Percentiles rank a stretch among this genome's conserved stretches.
Evolutionary conservation across 225 moss, liverwort and hornwort species (phyloP).

Genomic region (Climacium dendroides): DNA sequence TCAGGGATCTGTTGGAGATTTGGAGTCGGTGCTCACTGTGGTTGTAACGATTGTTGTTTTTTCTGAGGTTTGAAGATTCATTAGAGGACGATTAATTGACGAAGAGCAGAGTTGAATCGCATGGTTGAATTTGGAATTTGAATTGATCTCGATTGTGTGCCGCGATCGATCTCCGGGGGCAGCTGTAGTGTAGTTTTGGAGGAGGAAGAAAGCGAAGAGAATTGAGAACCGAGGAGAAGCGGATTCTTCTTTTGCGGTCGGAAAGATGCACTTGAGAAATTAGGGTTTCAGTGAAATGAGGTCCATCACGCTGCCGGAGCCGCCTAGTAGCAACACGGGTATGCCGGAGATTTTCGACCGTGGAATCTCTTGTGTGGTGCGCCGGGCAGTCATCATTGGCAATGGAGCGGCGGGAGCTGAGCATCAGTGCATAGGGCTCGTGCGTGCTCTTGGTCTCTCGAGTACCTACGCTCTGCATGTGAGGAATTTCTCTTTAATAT

Average conservation of each 20-base stretch:
- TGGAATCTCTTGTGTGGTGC: constrained; percentile 75
- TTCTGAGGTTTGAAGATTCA: background rate
- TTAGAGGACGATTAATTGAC: background rate
- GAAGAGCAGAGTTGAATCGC: background rate
- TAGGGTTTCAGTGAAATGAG: constrained; percentile 55
- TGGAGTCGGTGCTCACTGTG: background rate
- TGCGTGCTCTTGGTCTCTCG: constrained; percentile 73
- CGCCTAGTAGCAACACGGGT: constrained; percentile 55
- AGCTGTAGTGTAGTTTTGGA: background rate
- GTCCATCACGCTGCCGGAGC: constrained; percentile 85
- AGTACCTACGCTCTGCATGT: constrained; percentile 58
- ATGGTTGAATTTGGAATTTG: background rate
- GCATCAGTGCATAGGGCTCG: constrained; percentile 82
- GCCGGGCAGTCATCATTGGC: constrained; percentile 79
- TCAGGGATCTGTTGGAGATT: background rate
- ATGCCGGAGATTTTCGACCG: constrained; percentile 95
- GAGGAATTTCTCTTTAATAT: background rate
- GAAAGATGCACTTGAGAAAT: constrained; percentile 1
- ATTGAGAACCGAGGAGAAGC: background rate
- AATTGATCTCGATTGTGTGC: background rate
- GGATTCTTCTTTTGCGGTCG: background rate
- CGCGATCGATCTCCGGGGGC: background rate
- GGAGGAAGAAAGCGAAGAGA: background rate
- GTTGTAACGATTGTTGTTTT: background rate
- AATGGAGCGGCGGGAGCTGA: constrained; percentile 88